Evolutionary conservation across 31 red algal species (phyloP).

Genomic region (Porphyra umbilicalis): DNA sequence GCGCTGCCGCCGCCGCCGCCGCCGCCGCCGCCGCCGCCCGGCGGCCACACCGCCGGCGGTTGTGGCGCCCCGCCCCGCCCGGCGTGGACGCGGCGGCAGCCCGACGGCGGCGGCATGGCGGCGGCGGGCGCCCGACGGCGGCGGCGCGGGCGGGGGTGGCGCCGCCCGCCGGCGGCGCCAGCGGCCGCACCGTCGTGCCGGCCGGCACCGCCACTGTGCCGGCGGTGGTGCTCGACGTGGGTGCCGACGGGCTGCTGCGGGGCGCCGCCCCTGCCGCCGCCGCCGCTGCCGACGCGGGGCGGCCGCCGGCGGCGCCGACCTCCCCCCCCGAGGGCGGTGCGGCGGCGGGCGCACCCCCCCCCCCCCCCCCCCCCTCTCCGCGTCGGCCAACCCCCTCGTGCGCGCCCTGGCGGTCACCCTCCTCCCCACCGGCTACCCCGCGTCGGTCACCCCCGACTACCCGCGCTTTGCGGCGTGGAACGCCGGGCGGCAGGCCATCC

Average conservation of each 20-base stretch:
- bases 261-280: not conserved
- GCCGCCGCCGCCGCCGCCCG: too few species aligned
- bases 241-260: not conserved
- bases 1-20: too few species aligned
- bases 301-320: not conserved
- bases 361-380: not conserved
- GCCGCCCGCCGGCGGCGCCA: too few species aligned
- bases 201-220: not conserved
- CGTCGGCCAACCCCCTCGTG: not conserved
- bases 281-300: not conserved
- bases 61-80: too few species aligned
- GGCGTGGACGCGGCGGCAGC: too few species aligned
- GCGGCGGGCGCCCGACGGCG: too few species aligned
- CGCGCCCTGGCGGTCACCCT: conserved; percentile 9
- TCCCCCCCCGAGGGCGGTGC: not conserved
- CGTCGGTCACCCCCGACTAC: conserved; percentile 46
- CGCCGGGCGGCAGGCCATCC: conserved; percentile 38
- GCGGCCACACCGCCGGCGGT: too few species aligned
- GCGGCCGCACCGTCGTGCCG: too few species aligned
- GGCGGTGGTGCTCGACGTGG: not conserved
- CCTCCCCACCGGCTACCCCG: conserved; percentile 61
- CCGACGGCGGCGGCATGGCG: too few species aligned
- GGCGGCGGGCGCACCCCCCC: not conserved
- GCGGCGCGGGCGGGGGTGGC: too few species aligned
- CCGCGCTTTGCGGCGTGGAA: conserved; percentile 37